Conservation (phyloP, 2,329 filamentous ascomycete genomes). For the Exophiala bonariae region DNA sequence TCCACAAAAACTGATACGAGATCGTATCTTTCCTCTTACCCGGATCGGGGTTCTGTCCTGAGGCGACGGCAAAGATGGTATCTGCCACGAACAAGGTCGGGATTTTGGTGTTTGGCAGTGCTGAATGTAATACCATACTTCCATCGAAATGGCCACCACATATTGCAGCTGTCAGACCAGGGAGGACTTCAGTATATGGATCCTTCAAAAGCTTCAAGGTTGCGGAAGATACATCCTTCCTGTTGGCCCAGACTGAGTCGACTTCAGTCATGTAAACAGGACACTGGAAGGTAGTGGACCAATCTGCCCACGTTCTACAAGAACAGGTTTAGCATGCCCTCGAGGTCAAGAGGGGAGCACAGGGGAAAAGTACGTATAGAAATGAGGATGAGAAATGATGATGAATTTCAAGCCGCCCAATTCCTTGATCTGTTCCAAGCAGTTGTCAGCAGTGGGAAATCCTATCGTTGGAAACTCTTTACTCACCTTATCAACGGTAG, state of each 20-base stretch:
- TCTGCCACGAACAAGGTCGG: conserved; percentile 71
- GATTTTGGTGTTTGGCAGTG: conserved; percentile 50
- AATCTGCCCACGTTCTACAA: conserved; percentile 65
- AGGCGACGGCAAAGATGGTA: conserved; percentile 72
- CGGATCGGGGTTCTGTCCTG: conserved; percentile 60
- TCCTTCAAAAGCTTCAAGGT: conserved; percentile 35
- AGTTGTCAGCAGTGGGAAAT: too few relatives aligned
- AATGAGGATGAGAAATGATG: conserved; percentile 78
- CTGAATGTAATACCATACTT: conserved; percentile 58
- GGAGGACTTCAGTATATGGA: conserved; percentile 23
- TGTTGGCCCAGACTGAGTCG: conserved; percentile 65
- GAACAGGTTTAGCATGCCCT: too few relatives aligned
- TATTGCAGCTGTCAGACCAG: conserved; percentile 63
- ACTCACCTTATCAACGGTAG: conserved; percentile 51
- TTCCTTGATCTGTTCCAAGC: conserved; percentile 47
- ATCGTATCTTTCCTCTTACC: conserved; percentile 22
- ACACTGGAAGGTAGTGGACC: conserved; percentile 68
- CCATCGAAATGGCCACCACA: conserved; percentile 80
- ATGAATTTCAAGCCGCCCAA: conserved; percentile 71
- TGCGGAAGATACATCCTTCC: conserved; percentile 41
- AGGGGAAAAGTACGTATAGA: conserved; percentile 56
- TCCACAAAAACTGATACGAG: conserved; percentile 23
- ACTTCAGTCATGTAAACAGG: conserved; percentile 68
- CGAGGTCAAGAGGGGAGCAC: neutral
- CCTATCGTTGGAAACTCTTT: too few relatives aligned